phyloP scores from a whole-genome alignment of 2,329 filamentous ascomycete genomes.

The Fusarium fracticaudum region DNA sequence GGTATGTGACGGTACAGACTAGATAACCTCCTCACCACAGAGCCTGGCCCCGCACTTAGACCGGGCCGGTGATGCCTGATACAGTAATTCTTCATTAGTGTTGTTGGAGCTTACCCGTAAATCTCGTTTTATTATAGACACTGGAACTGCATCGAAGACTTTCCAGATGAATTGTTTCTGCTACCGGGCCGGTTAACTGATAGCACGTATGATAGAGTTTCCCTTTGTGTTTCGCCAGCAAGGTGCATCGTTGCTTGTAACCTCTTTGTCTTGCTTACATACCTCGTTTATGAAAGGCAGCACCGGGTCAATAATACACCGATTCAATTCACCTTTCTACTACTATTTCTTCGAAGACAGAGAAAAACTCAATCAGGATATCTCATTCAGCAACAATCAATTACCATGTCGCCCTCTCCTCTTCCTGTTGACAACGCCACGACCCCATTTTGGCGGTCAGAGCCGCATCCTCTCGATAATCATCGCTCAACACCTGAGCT shows the following conservation, averaged over 20 bases:
- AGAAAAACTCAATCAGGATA: neutral
- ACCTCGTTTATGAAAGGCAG: neutral
- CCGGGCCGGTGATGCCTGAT: neutral
- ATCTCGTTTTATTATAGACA: neutral
- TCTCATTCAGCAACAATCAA: neutral
- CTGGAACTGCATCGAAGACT: neutral
- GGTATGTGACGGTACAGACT: too few relatives aligned
- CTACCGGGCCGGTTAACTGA: neutral
- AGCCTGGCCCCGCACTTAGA: neutral
- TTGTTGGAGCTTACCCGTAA: neutral
- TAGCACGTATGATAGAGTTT: neutral
- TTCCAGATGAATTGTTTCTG: accelerated
- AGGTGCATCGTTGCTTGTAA: neutral
- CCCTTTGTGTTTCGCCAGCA: neutral
- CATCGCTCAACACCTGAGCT: neutral
- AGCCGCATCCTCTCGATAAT: neutral
- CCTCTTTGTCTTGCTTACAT: neutral
- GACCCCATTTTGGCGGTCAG: neutral
- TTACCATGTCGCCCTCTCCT: neutral
- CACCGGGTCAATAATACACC: neutral
- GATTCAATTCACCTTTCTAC: neutral
- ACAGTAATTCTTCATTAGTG: neutral
- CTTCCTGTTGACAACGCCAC: neutral
- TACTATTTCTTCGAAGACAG: neutral
- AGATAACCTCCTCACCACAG: too few relatives aligned